Conservation (phyloP, 352 stramenopile species). For the Blastocystis sp. region DNA sequence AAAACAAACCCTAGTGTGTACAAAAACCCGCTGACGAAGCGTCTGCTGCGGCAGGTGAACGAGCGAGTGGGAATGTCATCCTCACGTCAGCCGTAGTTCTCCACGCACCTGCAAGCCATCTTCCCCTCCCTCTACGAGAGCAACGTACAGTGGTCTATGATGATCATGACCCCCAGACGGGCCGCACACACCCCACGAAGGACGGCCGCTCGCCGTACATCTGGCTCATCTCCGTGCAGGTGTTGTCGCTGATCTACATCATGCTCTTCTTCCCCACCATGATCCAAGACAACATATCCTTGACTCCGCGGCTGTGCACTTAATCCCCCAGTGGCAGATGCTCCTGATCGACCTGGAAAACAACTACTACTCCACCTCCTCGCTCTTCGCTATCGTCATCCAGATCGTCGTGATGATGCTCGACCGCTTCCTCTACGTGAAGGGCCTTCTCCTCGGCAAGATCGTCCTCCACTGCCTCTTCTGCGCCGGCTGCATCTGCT, state of each 20-base stretch:
- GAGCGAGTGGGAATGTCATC: neutral
- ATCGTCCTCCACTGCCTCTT: conserved; percentile 44
- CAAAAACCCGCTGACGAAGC: conserved; percentile 10
- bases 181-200: conserved; percentile 44
- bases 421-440: conserved; percentile 44
- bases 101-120: neutral
- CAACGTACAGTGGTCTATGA: neutral
- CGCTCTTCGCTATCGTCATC: conserved; percentile 24
- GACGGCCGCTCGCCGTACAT: conserved; percentile 7
- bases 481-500: neutral
- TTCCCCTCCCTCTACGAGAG: conserved; percentile 48
- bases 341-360: conserved; percentile 61
- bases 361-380: conserved; percentile 53
- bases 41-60: conserved; percentile 4
- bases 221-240: conserved; percentile 47
- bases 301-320: neutral
- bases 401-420: conserved; percentile 56
- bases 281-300: conserved; percentile 55
- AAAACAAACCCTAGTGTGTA: neutral
- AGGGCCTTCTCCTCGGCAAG: conserved; percentile 26
- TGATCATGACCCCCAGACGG: conserved; percentile 19
- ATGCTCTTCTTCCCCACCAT: conserved; percentile 66
- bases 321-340: conserved; percentile 36
- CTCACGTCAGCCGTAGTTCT: neutral
- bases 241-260: conserved; percentile 63